Evolutionary conservation across 2,329 filamentous ascomycete genomes (phyloP).

Genomic region (Chrysoporthe puriensis): DNA sequence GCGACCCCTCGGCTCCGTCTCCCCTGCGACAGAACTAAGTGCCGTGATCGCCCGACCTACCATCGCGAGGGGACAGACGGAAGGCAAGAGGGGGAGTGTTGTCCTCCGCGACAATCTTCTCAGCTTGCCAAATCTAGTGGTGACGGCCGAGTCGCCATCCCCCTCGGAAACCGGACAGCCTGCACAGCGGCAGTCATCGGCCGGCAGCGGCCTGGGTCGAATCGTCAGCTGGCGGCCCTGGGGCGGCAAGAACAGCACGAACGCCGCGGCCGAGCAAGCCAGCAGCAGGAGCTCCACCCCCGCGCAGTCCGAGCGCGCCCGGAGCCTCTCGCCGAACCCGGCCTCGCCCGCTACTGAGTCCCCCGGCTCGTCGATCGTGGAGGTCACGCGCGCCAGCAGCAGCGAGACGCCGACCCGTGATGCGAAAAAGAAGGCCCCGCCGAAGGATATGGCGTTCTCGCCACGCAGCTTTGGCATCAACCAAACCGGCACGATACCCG

Average conservation of each 20-base stretch:
- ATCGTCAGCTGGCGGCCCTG: constrained; percentile 56
- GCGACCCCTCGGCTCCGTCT: constrained; percentile 54
- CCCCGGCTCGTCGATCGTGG: constrained; percentile 25
- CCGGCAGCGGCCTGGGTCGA: constrained; percentile 42
- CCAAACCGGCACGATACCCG: constrained; percentile 73
- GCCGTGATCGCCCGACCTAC: constrained; percentile 64
- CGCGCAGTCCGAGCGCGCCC: constrained; percentile 19
- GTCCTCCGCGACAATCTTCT: constrained; percentile 61
- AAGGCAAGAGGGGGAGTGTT: constrained; percentile 54
- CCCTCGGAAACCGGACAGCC: not conserved
- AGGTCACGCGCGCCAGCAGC: constrained; percentile 1
- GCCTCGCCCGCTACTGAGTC: constrained; percentile 20
- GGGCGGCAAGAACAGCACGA: constrained; percentile 35
- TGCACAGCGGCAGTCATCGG: constrained; percentile 30
- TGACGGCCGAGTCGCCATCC: constrained; percentile 22
- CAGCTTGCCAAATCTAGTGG: constrained; percentile 41
- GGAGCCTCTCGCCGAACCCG: constrained; percentile 20
- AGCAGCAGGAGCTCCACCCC: constrained; percentile 13
- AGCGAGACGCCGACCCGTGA: not conserved
- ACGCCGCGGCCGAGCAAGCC: not conserved
- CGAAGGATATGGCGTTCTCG: constrained; percentile 23
- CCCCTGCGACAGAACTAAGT: constrained; percentile 60
- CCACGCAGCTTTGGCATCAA: constrained; percentile 64
- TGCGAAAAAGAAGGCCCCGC: constrained; percentile 15
- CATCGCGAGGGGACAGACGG: constrained; percentile 46